A percentile compares a stretch with the other conserved stretches of the same genome.
Evolutionary conservation across 345 rosid genomes (phyloP).

Genomic region (Rhizophora mangle): DNA sequence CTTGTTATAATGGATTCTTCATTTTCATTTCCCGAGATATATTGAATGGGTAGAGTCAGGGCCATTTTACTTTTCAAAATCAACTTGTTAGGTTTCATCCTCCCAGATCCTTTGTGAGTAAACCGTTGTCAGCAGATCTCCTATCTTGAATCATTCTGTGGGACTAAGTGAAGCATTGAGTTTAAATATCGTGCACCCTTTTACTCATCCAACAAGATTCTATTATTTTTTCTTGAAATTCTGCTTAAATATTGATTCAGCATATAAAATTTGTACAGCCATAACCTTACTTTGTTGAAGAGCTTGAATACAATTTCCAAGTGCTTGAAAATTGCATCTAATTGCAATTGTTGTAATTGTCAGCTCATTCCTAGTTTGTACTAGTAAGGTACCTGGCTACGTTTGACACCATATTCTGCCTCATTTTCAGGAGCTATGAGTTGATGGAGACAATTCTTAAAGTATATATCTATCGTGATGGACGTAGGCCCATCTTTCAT

Average conservation of each 20-base stretch:
- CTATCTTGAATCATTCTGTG: background rate
- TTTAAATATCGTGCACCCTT: background rate
- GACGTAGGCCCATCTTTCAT: slow-evolving; percentile 73
- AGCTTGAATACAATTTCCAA: background rate
- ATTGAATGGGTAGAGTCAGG: background rate
- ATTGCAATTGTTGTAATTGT: background rate
- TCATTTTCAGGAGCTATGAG: slow-evolving; percentile 67
- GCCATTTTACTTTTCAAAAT: background rate
- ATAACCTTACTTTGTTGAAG: background rate
- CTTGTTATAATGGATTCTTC: too few species aligned
- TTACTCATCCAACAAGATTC: background rate
- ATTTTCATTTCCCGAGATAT: background rate
- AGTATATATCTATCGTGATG: slow-evolving; percentile 75
- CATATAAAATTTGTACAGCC: background rate
- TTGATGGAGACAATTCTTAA: slow-evolving; percentile 81
- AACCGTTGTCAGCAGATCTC: background rate
- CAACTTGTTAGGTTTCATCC: background rate
- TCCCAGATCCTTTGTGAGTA: background rate
- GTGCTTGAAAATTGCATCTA: background rate
- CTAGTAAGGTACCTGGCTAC: too few species aligned
- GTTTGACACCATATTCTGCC: background rate
- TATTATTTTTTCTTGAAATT: background rate
- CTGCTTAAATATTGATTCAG: background rate
- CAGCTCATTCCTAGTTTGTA: background rate
- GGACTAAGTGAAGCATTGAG: background rate